Conservation (phyloP, 2,329 filamentous ascomycete species). For the Botryotinia narcissicola region DNA sequence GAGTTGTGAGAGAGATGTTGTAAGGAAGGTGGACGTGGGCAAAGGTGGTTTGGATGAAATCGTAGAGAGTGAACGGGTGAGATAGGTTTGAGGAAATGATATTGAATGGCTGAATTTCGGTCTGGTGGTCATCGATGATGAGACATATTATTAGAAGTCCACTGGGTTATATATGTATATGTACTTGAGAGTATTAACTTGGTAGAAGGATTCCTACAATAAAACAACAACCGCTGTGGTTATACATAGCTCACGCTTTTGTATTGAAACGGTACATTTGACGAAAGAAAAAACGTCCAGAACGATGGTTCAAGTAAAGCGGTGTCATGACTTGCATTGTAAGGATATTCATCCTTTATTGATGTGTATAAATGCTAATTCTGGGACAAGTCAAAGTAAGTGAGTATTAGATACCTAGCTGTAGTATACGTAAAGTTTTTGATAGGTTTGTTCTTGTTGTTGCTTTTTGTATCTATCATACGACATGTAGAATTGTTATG, state of each 20-base stretch:
- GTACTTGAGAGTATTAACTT: not conserved
- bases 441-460: not conserved
- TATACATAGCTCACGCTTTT: not conserved
- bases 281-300: not conserved
- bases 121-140: not conserved
- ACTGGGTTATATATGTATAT: not conserved
- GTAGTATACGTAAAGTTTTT: not conserved
- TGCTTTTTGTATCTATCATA: not conserved
- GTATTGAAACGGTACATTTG: not conserved
- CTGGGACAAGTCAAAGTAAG: not conserved
- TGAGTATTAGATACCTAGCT: not conserved
- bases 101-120: not conserved
- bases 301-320: not conserved
- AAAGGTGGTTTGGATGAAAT: not conserved
- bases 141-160: not conserved
- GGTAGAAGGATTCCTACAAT: not conserved
- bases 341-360: not conserved
- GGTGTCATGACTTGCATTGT: not conserved
- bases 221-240: not conserved
- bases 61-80: not conserved
- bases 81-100: not conserved
- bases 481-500: not conserved
- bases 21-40: not conserved
- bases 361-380: not conserved
- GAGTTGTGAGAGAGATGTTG: not conserved